A percentile compares a stretch with the other conserved stretches of the same genome.
Conservation (phyloP, 169 alveolate species). For the Plasmodium ovale region DNA sequence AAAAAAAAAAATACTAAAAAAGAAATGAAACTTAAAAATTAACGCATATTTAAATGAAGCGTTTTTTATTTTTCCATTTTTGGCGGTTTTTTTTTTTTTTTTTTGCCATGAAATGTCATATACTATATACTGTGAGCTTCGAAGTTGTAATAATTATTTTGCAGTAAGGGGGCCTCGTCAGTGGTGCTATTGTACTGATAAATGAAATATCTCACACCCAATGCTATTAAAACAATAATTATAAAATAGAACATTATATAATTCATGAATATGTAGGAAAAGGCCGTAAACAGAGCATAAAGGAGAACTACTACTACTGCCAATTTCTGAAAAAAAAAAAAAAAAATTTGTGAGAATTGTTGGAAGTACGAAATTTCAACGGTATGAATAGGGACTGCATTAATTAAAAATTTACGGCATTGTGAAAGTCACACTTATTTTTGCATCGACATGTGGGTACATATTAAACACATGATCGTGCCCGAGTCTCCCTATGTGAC, state of each 20-base stretch:
- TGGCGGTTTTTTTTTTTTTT: background rate
- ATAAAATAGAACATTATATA: slow-evolving; percentile 55
- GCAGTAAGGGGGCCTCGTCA: slow-evolving; percentile 21
- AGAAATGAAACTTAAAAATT: background rate
- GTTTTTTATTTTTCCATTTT: slow-evolving; percentile 8
- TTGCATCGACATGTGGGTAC: too few species aligned
- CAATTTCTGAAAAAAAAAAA: slow-evolving; percentile 64
- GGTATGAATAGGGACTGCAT: background rate
- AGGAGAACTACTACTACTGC: slow-evolving; percentile 24
- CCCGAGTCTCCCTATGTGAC: too few species aligned
- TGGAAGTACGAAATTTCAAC: background rate
- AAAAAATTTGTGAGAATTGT: background rate
- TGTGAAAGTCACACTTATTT: too few species aligned
- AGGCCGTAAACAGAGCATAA: slow-evolving; percentile 30
- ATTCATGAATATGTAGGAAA: slow-evolving; percentile 63
- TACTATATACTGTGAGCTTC: slow-evolving; percentile 41
- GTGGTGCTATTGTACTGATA: slow-evolving; percentile 15
- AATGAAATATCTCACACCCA: slow-evolving; percentile 31
- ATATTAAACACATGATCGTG: too few species aligned
- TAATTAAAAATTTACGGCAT: background rate
- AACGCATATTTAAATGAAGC: background rate
- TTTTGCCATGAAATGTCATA: background rate
- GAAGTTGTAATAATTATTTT: slow-evolving; percentile 41
- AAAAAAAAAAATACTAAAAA: slow-evolving; percentile 16
- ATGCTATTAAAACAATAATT: slow-evolving; percentile 4